These are phyloP conservation scores for Starmerella bombi DNA, from an alignment of 805 yeast genomes.

Conservation along the genomic window DNA sequence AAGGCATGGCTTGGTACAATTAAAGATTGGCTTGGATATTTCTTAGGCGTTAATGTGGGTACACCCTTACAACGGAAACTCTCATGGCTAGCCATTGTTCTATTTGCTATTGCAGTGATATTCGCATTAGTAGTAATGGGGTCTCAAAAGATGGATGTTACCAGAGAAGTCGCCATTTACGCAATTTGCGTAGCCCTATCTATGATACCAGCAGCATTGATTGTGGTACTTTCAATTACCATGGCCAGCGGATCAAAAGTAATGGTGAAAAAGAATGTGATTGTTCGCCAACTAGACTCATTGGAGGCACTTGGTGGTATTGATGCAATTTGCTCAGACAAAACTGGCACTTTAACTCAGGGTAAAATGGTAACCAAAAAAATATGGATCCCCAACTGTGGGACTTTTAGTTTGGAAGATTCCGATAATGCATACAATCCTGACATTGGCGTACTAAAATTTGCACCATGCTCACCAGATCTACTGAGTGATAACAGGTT, in stretches of 20 bases:
- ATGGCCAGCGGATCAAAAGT: constrained; percentile 73
- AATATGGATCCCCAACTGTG: constrained; percentile 54
- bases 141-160: constrained; percentile 62
- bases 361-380: constrained; percentile 66
- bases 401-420: constrained; percentile 42
- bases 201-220: constrained; percentile 70
- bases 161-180: constrained; percentile 68
- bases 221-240: constrained; percentile 71
- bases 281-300: constrained; percentile 65
- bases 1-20: constrained; percentile 37
- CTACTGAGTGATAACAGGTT: neutral
- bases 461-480: constrained; percentile 30
- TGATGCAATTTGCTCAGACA: constrained; percentile 69
- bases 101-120: constrained; percentile 66
- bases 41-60: constrained; percentile 64
- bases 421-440: constrained; percentile 55
- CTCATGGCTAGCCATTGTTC: constrained; percentile 59
- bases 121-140: constrained; percentile 82
- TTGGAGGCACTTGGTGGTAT: constrained; percentile 69
- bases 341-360: constrained; percentile 70
- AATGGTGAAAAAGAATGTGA: constrained; percentile 55
- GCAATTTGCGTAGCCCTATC: constrained; percentile 77
- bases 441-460: constrained; percentile 34
- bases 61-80: constrained; percentile 71
- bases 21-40: constrained; percentile 46